phyloP scores from a whole-genome alignment of 108 stramenopile genomes.

The Fragilariopsis cylindrus region DNA sequence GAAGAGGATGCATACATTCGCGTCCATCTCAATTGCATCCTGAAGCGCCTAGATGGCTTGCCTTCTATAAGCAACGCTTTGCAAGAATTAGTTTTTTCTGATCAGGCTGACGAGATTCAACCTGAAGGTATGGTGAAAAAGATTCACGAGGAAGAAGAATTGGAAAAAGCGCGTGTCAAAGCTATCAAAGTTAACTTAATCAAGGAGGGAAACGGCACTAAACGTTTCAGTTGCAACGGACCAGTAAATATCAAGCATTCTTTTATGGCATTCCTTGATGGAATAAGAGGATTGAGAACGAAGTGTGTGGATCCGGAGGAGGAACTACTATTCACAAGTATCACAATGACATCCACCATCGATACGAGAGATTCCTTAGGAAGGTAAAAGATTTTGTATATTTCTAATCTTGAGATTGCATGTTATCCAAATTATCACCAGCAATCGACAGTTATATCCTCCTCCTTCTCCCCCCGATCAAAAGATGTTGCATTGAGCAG shows the following conservation, averaged over 20 bases:
- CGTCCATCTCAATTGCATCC: conserved; percentile 18
- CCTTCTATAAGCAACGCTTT: neutral
- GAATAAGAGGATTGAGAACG: neutral
- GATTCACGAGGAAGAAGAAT: conserved; percentile 23
- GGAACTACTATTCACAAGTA: conserved; percentile 5
- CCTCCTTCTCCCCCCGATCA: too few relatives aligned
- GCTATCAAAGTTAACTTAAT: neutral
- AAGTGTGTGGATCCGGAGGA: conserved; percentile 18
- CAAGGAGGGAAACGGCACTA: neutral
- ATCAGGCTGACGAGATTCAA: conserved; percentile 8
- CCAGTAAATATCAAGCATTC: conserved; percentile 10
- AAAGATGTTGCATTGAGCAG: too few relatives aligned
- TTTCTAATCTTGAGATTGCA: too few relatives aligned
- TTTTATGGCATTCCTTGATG: conserved; percentile 16
- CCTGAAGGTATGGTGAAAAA: conserved; percentile 27
- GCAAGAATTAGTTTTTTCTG: conserved; percentile 12
- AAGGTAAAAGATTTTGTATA: neutral
- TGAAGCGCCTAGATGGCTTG: neutral
- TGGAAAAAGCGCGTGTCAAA: conserved; percentile 1
- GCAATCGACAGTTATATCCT: too few relatives aligned
- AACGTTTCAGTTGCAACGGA: conserved; percentile 21
- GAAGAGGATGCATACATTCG: conserved; percentile 33
- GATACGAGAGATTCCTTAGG: conserved; percentile 32
- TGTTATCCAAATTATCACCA: too few relatives aligned
- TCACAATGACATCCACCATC: conserved; percentile 35